A percentile compares a stretch with the other conserved stretches of the same genome.
Evolutionary conservation across 2,329 filamentous ascomycete species (phyloP).

Genomic region (Neoarthrinium moseri): DNA sequence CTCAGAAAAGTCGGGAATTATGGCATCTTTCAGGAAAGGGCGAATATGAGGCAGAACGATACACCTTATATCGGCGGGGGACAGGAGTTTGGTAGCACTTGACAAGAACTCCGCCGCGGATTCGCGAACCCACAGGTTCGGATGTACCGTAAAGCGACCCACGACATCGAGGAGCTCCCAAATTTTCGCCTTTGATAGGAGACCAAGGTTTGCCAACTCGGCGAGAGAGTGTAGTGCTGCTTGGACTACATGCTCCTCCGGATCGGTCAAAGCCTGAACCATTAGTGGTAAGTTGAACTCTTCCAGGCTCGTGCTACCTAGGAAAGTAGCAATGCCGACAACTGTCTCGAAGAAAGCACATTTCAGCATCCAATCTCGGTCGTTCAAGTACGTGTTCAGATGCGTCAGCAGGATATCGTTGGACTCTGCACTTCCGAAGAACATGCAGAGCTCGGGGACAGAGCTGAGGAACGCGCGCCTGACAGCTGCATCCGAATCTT

Average conservation of each 20-base stretch:
- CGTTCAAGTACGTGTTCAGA: slow-evolving; percentile 95
- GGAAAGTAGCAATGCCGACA: slow-evolving; percentile 86
- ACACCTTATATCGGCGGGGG: slow-evolving; percentile 77
- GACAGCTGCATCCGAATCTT: slow-evolving; percentile 82
- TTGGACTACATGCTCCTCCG: slow-evolving; percentile 92
- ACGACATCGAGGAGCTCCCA: slow-evolving; percentile 88
- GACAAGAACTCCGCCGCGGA: slow-evolving; percentile 82
- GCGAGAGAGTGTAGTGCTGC: slow-evolving; percentile 85
- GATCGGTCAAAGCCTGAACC: slow-evolving; percentile 89
- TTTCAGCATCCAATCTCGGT: slow-evolving; percentile 93
- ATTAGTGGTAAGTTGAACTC: slow-evolving; percentile 95
- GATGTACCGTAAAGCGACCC: slow-evolving; percentile 85
- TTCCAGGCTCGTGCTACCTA: slow-evolving; percentile 85
- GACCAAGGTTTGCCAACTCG: slow-evolving; percentile 81
- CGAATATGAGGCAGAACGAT: slow-evolving; percentile 77
- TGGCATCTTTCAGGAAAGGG: slow-evolving; percentile 76
- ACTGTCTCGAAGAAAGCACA: slow-evolving; percentile 96
- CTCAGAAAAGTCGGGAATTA: slow-evolving; percentile 67
- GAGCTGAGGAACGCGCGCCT: slow-evolving; percentile 88
- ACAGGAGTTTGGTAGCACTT: slow-evolving; percentile 71
- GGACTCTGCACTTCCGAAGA: slow-evolving; percentile 87
- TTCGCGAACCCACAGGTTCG: slow-evolving; percentile 93
- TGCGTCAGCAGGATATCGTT: slow-evolving; percentile 97
- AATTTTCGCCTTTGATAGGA: slow-evolving; percentile 79
- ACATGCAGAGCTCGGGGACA: slow-evolving; percentile 88